These are phyloP conservation scores for Apiospora hydei DNA, from an alignment of 2,329 filamentous ascomycete genomes.

Conservation along the genomic window DNA sequence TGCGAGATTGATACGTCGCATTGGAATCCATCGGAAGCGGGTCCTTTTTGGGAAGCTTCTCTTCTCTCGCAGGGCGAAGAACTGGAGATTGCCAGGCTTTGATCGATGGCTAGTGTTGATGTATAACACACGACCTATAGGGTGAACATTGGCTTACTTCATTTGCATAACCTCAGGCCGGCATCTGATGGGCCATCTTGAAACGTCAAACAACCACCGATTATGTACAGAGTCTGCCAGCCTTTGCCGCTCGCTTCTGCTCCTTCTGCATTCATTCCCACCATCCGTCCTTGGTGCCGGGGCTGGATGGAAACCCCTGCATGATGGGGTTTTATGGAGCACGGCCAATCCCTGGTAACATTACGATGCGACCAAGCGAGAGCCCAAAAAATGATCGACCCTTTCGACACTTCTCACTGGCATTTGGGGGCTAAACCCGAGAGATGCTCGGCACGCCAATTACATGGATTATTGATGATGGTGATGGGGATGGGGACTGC, in stretches of 20 bases:
- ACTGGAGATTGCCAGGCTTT: too few species aligned
- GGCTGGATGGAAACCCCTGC: not conserved
- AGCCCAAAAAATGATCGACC: not conserved
- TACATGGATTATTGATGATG: too few species aligned
- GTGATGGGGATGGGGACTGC: not conserved
- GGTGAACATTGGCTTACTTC: too few species aligned
- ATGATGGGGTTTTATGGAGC: not conserved
- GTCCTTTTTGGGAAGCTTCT: not conserved
- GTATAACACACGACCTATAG: too few species aligned
- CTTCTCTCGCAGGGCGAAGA: not conserved
- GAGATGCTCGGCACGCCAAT: not conserved
- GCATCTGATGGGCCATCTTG: not conserved
- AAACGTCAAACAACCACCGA: not conserved
- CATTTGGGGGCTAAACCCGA: not conserved
- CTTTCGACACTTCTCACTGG: not conserved
- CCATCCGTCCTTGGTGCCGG: not conserved
- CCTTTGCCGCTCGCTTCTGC: not conserved
- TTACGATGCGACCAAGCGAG: conserved; percentile 2
- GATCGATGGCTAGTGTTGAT: too few species aligned
- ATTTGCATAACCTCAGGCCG: not conserved
- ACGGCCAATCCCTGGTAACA: not conserved
- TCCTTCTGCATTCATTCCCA: conserved; percentile 12
- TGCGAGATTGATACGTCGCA: not conserved
- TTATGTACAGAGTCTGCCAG: not conserved
- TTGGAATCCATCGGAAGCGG: not conserved